Evolutionary conservation across 495 filamentous ascomycete species (phyloP).

Genomic region (Penicillium pancosmium): DNA sequence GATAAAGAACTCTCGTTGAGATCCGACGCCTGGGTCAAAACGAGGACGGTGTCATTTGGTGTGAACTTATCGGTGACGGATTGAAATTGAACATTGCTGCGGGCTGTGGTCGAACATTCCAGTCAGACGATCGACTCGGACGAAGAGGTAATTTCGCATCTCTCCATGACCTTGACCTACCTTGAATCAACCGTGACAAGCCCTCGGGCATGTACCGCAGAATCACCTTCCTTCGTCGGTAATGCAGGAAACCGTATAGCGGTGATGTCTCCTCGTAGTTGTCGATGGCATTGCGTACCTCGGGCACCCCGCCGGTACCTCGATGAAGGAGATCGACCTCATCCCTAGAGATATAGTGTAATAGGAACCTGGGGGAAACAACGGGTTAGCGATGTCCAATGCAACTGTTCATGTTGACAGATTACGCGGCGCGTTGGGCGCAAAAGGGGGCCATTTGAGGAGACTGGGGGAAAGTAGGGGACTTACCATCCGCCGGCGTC

Average conservation of each 20-base stretch:
- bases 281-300: constrained; percentile 76
- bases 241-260: constrained; percentile 88
- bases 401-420: background rate
- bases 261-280: constrained; percentile 82
- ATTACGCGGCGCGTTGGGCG: constrained; percentile 10
- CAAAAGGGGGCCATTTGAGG: constrained; percentile 7
- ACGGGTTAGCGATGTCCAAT: constrained; percentile 4
- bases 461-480: constrained; percentile 1
- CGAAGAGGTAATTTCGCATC: background rate
- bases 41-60: constrained; percentile 82
- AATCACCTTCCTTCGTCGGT: constrained; percentile 85
- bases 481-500: constrained; percentile 97
- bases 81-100: constrained; percentile 91
- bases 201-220: constrained; percentile 91
- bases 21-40: constrained; percentile 71
- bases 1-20: constrained; percentile 86
- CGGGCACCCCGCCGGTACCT: constrained; percentile 82
- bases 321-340: constrained; percentile 77
- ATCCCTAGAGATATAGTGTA: constrained; percentile 89
- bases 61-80: constrained; percentile 82
- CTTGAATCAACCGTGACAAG: constrained; percentile 87
- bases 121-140: background rate
- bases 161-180: constrained; percentile 47
- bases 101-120: constrained; percentile 57
- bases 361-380: constrained; percentile 72